Evolutionary conservation across 2,329 filamentous ascomycete genomes (phyloP).

Genomic region (Colletotrichum zoysiae): DNA sequence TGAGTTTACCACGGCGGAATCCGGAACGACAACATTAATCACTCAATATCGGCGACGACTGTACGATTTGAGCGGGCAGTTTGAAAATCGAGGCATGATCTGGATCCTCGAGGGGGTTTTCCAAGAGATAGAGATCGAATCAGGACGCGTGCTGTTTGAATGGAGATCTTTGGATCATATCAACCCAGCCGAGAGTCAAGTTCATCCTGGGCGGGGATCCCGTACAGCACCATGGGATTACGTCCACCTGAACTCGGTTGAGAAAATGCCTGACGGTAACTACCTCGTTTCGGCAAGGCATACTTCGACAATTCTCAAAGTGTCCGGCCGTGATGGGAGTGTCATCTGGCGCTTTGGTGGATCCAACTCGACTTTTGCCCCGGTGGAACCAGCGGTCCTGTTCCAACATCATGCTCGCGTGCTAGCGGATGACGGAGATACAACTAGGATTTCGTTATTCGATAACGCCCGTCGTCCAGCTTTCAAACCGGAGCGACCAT

Average conservation of each 20-base stretch:
- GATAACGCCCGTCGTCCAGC: conserved; percentile 61
- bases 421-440: conserved; percentile 52
- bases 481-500: background rate
- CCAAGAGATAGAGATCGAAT: conserved; percentile 63
- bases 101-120: conserved; percentile 17
- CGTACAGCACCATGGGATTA: conserved; percentile 52
- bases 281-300: conserved; percentile 47
- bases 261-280: conserved; percentile 51
- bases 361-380: conserved; percentile 54
- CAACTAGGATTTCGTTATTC: conserved; percentile 64
- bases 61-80: background rate
- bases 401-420: conserved; percentile 67
- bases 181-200: conserved; percentile 32
- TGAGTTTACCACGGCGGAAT: conserved; percentile 4
- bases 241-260: conserved; percentile 52
- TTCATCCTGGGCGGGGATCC: background rate
- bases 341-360: conserved; percentile 69
- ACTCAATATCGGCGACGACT: conserved; percentile 12
- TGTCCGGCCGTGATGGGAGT: conserved; percentile 60
- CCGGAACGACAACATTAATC: background rate
- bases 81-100: background rate
- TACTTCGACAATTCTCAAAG: conserved; percentile 57
- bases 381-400: conserved; percentile 51
- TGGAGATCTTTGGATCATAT: conserved; percentile 52
- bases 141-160: conserved; percentile 62